Evolutionary conservation across 495 filamentous ascomycete species (phyloP).

Genomic region (Astrothelium subdiscretum): DNA sequence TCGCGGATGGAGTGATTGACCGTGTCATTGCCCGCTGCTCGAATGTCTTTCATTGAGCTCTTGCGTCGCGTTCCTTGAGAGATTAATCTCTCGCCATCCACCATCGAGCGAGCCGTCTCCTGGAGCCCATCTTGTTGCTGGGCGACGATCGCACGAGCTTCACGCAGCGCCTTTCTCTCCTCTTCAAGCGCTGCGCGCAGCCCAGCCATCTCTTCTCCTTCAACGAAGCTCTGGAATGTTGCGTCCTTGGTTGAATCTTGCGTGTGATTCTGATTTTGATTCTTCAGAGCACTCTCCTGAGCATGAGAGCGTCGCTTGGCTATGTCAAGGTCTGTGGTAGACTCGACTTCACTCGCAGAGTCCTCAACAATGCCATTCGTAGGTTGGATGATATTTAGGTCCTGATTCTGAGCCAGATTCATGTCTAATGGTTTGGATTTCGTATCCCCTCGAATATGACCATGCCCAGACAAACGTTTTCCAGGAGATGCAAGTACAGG

Average conservation of each 20-base stretch:
- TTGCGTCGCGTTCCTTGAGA: neutral
- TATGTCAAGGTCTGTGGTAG: constrained; percentile 22
- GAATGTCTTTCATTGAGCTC: neutral
- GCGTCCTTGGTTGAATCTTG: constrained; percentile 7
- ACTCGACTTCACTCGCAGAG: constrained; percentile 16
- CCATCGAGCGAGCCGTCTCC: neutral
- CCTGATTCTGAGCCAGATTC: neutral
- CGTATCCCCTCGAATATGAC: neutral
- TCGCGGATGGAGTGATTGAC: neutral
- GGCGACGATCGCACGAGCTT: neutral
- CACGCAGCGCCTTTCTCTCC: constrained; percentile 13
- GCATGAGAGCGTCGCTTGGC: neutral
- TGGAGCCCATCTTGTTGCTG: neutral
- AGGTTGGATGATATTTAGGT: neutral
- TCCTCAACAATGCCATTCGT: neutral
- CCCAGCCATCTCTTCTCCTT: constrained; percentile 17
- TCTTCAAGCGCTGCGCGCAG: constrained; percentile 26
- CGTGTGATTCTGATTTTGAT: neutral
- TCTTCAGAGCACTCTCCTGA: neutral
- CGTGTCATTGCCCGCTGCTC: neutral
- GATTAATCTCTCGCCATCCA: neutral
- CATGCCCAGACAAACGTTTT: neutral
- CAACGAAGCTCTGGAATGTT: constrained; percentile 21
- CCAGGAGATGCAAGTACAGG: neutral
- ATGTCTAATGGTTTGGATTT: neutral